A percentile compares a stretch with the other conserved stretches of the same genome.
These are phyloP conservation scores for Quercus gilva DNA, from an alignment of 306 rosid species.

Conservation along the genomic window DNA sequence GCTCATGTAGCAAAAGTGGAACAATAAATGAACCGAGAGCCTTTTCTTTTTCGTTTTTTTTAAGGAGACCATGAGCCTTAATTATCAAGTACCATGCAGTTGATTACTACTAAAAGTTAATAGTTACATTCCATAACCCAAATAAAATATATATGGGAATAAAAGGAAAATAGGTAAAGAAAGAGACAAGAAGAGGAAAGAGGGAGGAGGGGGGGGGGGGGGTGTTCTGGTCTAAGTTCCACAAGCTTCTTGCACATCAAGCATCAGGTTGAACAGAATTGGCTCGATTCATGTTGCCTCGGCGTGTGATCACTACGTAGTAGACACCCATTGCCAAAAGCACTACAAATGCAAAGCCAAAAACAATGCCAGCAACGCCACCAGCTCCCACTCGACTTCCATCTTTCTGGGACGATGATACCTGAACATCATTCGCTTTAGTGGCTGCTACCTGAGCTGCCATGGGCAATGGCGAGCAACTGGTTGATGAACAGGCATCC, in stretches of 20 bases:
- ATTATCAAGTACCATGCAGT: background rate
- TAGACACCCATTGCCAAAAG: constrained; percentile 61
- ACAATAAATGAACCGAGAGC: background rate
- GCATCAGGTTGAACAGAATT: constrained; percentile 42
- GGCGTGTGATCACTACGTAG: constrained; percentile 48
- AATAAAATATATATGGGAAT: background rate
- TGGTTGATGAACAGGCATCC: constrained; percentile 52
- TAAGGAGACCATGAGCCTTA: background rate
- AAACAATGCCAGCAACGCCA: constrained; percentile 53
- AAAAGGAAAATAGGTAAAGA: constrained; percentile 1
- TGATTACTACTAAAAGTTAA: constrained; percentile 3
- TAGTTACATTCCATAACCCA: constrained; percentile 27
- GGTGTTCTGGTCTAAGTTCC: background rate
- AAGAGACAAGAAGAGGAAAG: constrained; percentile 3
- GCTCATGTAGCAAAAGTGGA: background rate
- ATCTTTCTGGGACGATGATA: constrained; percentile 19
- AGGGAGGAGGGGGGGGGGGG: background rate
- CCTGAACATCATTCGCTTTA: constrained; percentile 49
- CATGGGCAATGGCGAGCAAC: constrained; percentile 71
- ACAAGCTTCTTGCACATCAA: constrained; percentile 27
- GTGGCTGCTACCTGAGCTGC: constrained; percentile 70
- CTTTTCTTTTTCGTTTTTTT: background rate
- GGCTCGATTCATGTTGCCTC: constrained; percentile 47
- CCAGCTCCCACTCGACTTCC: constrained; percentile 42
- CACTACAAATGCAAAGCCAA: constrained; percentile 58